Evolutionary conservation across 495 filamentous ascomycete species (phyloP), one percentile per base, ranked within the genome.

Genomic region (Talaromyces adpressus): DNA sequence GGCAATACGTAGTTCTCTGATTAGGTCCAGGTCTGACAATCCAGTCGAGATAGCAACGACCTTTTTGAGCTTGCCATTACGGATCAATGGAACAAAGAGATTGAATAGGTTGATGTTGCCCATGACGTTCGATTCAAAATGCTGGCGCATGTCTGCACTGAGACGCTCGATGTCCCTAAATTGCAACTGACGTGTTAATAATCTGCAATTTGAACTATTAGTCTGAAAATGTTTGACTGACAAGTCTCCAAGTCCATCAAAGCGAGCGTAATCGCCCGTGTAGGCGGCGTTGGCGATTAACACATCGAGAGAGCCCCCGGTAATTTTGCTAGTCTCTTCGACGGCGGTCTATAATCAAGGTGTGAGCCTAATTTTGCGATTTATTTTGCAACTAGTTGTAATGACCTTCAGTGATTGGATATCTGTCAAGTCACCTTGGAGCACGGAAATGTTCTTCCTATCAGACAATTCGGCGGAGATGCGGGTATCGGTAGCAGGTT

Each of bases 1-100:
- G 1, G 70, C 67, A 30, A 81, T 47, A 4, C 70, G 67, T 34
- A 57, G 70, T 4, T 73, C 67, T 20, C 73, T 67, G 53, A 72
- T 72, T 4, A 80, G 52, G 56, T 84, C 79, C 18, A 82, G 27
- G 62, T 83, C 84, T 0, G 72, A 82, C 25, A 72, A 27, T 29
- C 81, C 84, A 11, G 67, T 77, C 9, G 82, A 80, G 29, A 87
- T 79, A 27, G 77, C 59, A 60, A 87, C 75, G 59, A 85, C 75
- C 63, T 88, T 88, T 69, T 85, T 87, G 27, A 27, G 65, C 11
- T 69, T 66, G 29, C 82, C 81, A n/a, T 74, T 72, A 3, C 71
- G 68, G 64, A 87, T 73, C 0, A 86, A 73, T 5, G 84, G 82
- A 3, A 83, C 32, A 70, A 83, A 86, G n/a, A 75, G 59, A 68